These are phyloP conservation scores for Sutorius australiensis DNA, from an alignment of 768 basidiomycete species.

Conservation along the genomic window DNA sequence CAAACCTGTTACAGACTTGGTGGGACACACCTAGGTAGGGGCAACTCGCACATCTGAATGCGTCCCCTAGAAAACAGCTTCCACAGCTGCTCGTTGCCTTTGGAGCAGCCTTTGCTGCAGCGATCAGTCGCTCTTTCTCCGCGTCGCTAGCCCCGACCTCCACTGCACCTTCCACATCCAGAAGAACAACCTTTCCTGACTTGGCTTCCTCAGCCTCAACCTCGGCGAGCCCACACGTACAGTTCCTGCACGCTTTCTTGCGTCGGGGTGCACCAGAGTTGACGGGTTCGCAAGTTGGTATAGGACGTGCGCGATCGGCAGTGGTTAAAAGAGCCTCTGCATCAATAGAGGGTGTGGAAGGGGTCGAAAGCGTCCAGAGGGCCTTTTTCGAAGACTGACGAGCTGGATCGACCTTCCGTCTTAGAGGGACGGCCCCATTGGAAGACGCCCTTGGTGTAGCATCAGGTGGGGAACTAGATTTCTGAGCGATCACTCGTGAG, in stretches of 20 bases:
- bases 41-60: conserved; percentile 93
- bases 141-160: conserved; percentile 52
- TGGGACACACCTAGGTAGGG: conserved; percentile 86
- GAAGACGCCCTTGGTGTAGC: conserved; percentile 26
- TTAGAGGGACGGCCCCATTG: conserved; percentile 42
- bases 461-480: conserved; percentile 43
- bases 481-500: conserved; percentile 62
- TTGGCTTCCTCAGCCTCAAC: conserved; percentile 78
- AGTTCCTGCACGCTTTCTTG: conserved; percentile 94
- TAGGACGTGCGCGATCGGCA: conserved; percentile 76
- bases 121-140: conserved; percentile 63
- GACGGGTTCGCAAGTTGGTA: conserved; percentile 71
- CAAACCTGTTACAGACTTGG: conserved; percentile 1
- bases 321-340: conserved; percentile 79
- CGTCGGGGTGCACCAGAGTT: conserved; percentile 49
- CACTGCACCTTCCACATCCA: conserved; percentile 57
- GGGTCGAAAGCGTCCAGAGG: conserved; percentile 76
- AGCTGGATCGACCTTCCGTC: conserved; percentile 47
- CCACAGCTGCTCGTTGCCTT: conserved; percentile 97
- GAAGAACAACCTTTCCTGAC: conserved; percentile 58
- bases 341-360: conserved; percentile 73
- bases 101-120: conserved; percentile 66
- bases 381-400: conserved; percentile 81
- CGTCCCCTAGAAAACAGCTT: conserved; percentile 96
- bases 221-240: conserved; percentile 95